A percentile compares a stretch with the other conserved stretches of the same genome.
phyloP scores from a whole-genome alignment of 495 filamentous ascomycete species.

The Pseudoneurospora amorphoporcata region DNA sequence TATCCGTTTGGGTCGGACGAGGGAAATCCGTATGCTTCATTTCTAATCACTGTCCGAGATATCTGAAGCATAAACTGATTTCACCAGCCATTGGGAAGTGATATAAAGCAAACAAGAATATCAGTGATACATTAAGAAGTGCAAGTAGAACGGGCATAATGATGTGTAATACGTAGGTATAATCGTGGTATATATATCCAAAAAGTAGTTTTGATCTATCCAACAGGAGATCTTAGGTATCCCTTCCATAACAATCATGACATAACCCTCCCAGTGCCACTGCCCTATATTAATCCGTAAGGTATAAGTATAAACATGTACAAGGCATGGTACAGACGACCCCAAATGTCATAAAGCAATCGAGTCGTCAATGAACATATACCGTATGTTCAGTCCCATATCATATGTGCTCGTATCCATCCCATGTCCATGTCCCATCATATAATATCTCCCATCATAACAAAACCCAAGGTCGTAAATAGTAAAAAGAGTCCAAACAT shows the following conservation, averaged over 20 bases:
- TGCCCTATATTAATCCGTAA: background rate
- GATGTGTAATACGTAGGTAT: background rate
- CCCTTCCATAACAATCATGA: background rate
- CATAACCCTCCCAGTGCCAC: rapidly evolving
- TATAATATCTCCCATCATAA: background rate
- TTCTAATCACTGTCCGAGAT: too few relatives aligned
- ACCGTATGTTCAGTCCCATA: background rate
- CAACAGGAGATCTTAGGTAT: background rate
- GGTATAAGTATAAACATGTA: background rate
- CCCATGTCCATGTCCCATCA: background rate
- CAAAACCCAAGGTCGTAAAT: background rate
- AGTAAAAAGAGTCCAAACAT: background rate
- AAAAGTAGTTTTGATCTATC: background rate
- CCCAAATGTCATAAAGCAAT: background rate
- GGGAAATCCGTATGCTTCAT: too few relatives aligned
- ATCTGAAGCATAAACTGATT: too few relatives aligned
- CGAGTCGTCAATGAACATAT: background rate
- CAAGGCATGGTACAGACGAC: background rate
- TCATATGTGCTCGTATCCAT: background rate
- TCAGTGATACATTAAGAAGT: background rate
- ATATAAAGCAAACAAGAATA: too few relatives aligned
- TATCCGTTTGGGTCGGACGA: background rate
- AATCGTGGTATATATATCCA: background rate
- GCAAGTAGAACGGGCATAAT: background rate
- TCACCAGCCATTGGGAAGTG: too few relatives aligned